Conservation (phyloP, 495 filamentous ascomycete species). For the Lophium mytilinum region DNA sequence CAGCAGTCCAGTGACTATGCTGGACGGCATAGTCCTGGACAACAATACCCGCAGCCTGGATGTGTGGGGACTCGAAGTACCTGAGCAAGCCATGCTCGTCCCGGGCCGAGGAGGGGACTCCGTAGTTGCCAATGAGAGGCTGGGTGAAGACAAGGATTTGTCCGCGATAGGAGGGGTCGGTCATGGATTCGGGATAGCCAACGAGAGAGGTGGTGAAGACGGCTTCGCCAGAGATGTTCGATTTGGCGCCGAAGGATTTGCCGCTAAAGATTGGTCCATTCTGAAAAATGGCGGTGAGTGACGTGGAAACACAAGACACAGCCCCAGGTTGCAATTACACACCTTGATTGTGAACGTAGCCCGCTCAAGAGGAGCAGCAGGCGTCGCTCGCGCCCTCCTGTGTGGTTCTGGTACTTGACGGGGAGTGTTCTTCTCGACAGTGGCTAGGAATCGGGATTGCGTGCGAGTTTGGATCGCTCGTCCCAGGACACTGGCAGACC, state of each 20-base stretch:
- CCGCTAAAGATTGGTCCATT: slow-evolving; percentile 90
- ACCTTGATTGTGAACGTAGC: slow-evolving; percentile 94
- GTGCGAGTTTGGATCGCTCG: slow-evolving; percentile 44
- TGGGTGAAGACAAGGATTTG: slow-evolving; percentile 98
- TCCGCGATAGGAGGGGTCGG: slow-evolving; percentile 96
- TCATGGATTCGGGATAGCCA: slow-evolving; percentile 96
- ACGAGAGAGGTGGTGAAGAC: slow-evolving; percentile 92
- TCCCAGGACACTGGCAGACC: slow-evolving; percentile 45
- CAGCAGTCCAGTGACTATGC: slow-evolving; percentile 98
- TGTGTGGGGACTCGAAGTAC: slow-evolving; percentile 93
- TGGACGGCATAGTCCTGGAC: slow-evolving; percentile 88
- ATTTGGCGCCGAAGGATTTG: slow-evolving; percentile 84
- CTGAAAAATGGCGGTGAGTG: slow-evolving; percentile 30
- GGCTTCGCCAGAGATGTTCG: slow-evolving; percentile 87
- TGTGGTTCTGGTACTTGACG: slow-evolving; percentile 47
- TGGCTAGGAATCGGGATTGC: slow-evolving; percentile 59
- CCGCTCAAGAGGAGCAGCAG: slow-evolving; percentile 52
- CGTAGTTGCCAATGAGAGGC: slow-evolving; percentile 98
- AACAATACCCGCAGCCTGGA: slow-evolving; percentile 91
- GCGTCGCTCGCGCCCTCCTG: slow-evolving; percentile 42
- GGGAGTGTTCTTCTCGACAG: slow-evolving; percentile 57
- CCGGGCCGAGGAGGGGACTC: slow-evolving; percentile 70
- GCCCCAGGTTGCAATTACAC: slow-evolving; percentile 23
- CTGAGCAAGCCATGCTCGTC: slow-evolving; percentile 73
- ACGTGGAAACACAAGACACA: background rate